phyloP scores from a whole-genome alignment of 2,329 filamentous ascomycete species.

The Colletotrichum agaves region DNA sequence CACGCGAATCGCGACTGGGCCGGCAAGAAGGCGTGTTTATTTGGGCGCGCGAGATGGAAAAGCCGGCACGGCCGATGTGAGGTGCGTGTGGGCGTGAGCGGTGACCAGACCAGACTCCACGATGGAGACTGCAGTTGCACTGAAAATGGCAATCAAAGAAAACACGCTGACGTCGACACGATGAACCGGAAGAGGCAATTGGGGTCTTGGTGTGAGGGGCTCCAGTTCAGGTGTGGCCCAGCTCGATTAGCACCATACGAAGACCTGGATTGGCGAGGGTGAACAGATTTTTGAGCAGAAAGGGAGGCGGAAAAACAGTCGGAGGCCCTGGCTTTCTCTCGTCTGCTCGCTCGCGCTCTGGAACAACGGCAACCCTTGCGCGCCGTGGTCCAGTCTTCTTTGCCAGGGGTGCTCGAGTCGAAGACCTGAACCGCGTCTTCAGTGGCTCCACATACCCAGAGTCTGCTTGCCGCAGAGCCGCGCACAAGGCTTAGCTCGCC shows the following conservation, averaged over 20 bases:
- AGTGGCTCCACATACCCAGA: conserved; percentile 31
- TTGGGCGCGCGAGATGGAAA: conserved; percentile 12
- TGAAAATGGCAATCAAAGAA: conserved; percentile 16
- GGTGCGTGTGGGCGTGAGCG: background rate
- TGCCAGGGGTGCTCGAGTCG: background rate
- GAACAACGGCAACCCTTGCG: conserved; percentile 26
- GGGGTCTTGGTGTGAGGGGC: background rate
- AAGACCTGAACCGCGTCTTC: conserved; percentile 34
- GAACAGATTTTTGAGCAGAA: conserved; percentile 8
- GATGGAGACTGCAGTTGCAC: conserved; percentile 1
- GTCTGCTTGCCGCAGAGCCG: conserved; percentile 36
- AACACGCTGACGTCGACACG: conserved; percentile 4
- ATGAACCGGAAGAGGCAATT: conserved; percentile 3
- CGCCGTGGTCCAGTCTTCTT: conserved; percentile 12
- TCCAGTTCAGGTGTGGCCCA: conserved; percentile 26
- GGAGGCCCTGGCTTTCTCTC: background rate
- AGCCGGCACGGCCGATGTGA: conserved; percentile 32
- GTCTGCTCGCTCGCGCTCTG: background rate
- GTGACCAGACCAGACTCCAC: conserved; percentile 14
- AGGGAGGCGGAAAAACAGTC: background rate
- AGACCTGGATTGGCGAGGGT: background rate
- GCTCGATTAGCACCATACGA: conserved; percentile 22
- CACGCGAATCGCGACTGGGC: conserved; percentile 8
- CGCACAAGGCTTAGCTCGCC: conserved; percentile 27
- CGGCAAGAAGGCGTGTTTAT: conserved; percentile 28